Evolutionary conservation across 2,329 filamentous ascomycete species (phyloP), one percentile per base, ranked within the genome.

Genomic region (Fusarium domesticum): DNA sequence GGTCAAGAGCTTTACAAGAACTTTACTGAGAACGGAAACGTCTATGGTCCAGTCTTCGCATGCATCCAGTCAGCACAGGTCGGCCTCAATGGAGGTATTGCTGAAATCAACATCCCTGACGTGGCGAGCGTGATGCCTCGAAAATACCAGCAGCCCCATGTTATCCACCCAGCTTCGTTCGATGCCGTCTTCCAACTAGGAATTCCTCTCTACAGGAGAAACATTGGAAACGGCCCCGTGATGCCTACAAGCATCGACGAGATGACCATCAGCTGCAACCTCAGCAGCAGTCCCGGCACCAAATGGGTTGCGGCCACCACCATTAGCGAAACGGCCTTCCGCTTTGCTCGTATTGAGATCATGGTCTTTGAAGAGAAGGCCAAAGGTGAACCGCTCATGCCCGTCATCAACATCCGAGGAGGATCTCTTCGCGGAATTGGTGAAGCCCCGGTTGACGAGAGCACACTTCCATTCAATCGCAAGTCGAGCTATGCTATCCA

Each of bases 81-180:
- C n/a, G 45, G 45, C 2, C 4, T 31, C 4, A 6, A 38, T 2
- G 37, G 17, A 10, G 40, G 37, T 16, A 16, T 51, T 28, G 46
- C 43, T 1, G 38, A 43, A 3, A 43, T 51, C 10, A 41, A 14
- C 15, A 34, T 51, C 6, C 45, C 48, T 3, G 48, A 51, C 14
- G 46, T 51, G 18, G 39, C 18, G 11, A 46, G 42, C 12, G 31
- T 43, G 23, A 61, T 61, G 58, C 58, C 58, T 14, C 31, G 43
- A 12, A 37, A 56, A 5, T 47, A 59, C 36, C 25, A 58, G 15
- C 50, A 58, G 19, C 54, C 55, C 17, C 60, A 65, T 48, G 32
- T 68, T 6, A 61, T 70, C 2, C 68, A 70, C 41, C 68, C 68
- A 2, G 54, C 61, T 14, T 59, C 66, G 0, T 46, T 70, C 3